These are phyloP conservation scores for Moesziomyces sp. DNA, from an alignment of 1,284 basidiomycete genomes.

Conservation along the genomic window DNA sequence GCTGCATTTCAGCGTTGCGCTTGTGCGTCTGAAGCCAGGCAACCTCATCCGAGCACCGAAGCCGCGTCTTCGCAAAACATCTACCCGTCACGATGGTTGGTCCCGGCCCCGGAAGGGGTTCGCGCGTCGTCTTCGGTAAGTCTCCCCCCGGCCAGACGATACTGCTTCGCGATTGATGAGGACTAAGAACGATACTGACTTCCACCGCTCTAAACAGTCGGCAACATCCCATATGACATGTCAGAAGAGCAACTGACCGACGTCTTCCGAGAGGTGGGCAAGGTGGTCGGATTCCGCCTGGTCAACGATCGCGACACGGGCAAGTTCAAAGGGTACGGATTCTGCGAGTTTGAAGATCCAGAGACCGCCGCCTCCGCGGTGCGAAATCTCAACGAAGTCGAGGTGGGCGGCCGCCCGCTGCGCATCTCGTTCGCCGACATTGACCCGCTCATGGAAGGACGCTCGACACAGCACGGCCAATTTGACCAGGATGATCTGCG, in stretches of 20 bases:
- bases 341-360: conserved; percentile 95
- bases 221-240: conserved; percentile 67
- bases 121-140: conserved; percentile 51
- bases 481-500: conserved; percentile 51
- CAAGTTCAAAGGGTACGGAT: conserved; percentile 95
- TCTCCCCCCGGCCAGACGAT: not conserved
- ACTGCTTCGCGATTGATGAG: no score
- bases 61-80: not conserved
- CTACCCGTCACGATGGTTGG: conserved; percentile 28
- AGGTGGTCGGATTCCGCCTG: conserved; percentile 63
- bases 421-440: conserved; percentile 79
- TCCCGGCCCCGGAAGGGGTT: conserved; percentile 36
- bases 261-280: conserved; percentile 65
- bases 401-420: conserved; percentile 83
- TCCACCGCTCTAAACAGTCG: conserved; percentile 41
- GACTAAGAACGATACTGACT: not conserved
- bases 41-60: not conserved
- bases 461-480: conserved; percentile 58
- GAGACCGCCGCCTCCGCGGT: conserved; percentile 88
- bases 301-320: conserved; percentile 96
- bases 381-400: conserved; percentile 82
- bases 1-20: no score
- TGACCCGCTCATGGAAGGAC: conserved; percentile 65
- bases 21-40: no score
- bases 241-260: conserved; percentile 66